These are phyloP conservation scores for Aspergillus olivimuriae DNA, from an alignment of 495 filamentous ascomycete species.

Conservation along the genomic window DNA sequence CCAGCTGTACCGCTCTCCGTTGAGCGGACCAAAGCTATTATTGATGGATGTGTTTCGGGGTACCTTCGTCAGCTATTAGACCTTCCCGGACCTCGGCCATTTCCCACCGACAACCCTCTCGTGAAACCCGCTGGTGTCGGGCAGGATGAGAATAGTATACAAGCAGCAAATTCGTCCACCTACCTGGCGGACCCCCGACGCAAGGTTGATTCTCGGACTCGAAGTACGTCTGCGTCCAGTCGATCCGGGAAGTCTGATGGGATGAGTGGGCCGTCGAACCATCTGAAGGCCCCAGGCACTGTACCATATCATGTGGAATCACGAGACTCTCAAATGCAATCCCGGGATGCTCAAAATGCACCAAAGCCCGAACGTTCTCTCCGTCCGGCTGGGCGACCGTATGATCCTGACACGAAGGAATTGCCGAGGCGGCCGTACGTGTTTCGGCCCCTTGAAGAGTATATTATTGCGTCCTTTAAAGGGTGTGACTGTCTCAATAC, in stretches of 20 bases:
- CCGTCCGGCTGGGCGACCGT: constrained; percentile 12
- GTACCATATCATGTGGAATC: constrained; percentile 12
- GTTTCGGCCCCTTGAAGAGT: constrained; percentile 71
- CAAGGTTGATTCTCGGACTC: constrained; percentile 18
- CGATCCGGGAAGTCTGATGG: constrained; percentile 10
- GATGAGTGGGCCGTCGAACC: constrained; percentile 13
- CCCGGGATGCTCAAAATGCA: constrained; percentile 22
- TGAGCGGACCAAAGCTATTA: constrained; percentile 42
- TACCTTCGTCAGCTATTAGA: constrained; percentile 42
- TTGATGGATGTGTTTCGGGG: constrained; percentile 46
- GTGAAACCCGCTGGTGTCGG: constrained; percentile 7
- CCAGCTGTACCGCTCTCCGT: constrained; percentile 36
- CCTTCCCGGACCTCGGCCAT: constrained; percentile 5
- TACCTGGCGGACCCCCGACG: constrained; percentile 17
- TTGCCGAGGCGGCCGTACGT: constrained; percentile 29
- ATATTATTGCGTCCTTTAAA: constrained; percentile 62
- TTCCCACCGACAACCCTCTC: constrained; percentile 10
- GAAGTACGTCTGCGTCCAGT: constrained; percentile 28
- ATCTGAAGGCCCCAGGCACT: constrained; percentile 4
- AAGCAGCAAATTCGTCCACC: constrained; percentile 5
- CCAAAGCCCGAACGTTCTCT: constrained; percentile 14
- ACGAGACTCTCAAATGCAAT: constrained; percentile 17
- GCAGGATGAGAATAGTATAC: constrained; percentile 10
- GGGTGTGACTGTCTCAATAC: constrained; percentile 65
- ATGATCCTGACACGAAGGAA: constrained; percentile 14